Conservation (phyloP, 495 filamentous ascomycete species). For the Aspergillus steynii region DNA sequence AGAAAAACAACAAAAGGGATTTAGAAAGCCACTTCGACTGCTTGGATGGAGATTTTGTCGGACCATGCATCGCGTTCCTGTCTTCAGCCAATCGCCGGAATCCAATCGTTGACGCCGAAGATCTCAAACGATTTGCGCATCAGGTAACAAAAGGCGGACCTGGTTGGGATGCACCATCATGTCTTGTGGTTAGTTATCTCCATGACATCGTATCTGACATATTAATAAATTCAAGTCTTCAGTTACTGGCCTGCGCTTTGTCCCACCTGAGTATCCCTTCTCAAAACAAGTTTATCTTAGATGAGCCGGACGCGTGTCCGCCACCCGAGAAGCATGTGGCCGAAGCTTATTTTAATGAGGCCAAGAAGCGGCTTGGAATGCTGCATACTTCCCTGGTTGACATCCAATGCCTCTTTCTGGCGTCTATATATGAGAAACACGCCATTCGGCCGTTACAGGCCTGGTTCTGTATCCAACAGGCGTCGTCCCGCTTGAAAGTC, state of each 20-base stretch:
- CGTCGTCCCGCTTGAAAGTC: neutral
- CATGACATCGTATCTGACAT: neutral
- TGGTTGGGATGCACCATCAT: neutral
- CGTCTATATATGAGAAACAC: neutral
- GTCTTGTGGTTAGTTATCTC: neutral
- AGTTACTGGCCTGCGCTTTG: neutral
- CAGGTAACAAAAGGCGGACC: neutral
- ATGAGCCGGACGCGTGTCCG: neutral
- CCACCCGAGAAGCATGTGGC: neutral
- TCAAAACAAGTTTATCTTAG: neutral
- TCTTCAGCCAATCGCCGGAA: neutral
- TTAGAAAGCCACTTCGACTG: neutral
- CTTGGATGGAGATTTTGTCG: neutral
- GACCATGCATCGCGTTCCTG: neutral
- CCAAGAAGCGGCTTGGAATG: neutral
- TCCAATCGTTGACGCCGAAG: neutral
- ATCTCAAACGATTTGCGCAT: neutral
- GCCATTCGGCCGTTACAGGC: neutral
- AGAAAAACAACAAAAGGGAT: neutral
- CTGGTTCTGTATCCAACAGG: neutral
- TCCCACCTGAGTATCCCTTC: neutral
- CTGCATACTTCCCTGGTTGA: neutral
- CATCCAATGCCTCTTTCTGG: neutral
- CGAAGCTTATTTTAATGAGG: neutral
- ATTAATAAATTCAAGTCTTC: too few relatives aligned